Evolutionary conservation across 495 filamentous ascomycete species (phyloP), one percentile per base, ranked within the genome.

Genomic region (Xylaria nigripes): DNA sequence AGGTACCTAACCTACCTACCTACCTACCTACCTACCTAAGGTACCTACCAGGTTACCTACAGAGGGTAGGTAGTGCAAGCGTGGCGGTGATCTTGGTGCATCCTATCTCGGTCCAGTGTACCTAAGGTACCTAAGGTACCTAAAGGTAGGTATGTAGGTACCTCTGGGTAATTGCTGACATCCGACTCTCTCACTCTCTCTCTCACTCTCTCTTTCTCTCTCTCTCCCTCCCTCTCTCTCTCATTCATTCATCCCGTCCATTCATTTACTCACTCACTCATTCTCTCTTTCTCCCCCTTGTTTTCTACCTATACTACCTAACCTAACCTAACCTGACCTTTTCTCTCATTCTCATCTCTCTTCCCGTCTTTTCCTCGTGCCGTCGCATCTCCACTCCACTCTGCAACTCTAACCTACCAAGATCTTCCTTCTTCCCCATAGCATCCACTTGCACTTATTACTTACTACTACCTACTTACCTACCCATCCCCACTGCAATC

Each of bases 391-490:
- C 32, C 32, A 36, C 32, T 36, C 32, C 32, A 36, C 32, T 36
- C 32, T 36, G 32, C 32, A 36, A 9, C 32, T 36, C 32, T n/a
- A n/a, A n/a, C n/a, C n/a, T 8, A 36, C 32, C 32, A 38, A 32
- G 47, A 50, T 40, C 47, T 29, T 21, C 46, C 19, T 32, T 47
- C 21, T 40, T 24, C 13, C 18, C 48, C 45, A 45, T 38, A 44
- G 50, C 29, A 34, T 46, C n/a, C n/a, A n/a, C n/a, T 63, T 61
- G n/a, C n/a, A n/a, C n/a, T n/a, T n/a, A n/a, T n/a, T n/a, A n/a
- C n/a, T n/a, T n/a, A n/a, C n/a, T n/a, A n/a, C n/a, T 64, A 60
- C 54, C 54, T 55, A 61, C 62, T 55, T 55, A 54, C 59, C 50
- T 55, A 53, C 56, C 59, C 34, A 62, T 59, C 51, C 38, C 48